These are phyloP conservation scores for Epithemia pelagica DNA, from an alignment of 108 stramenopile genomes.

Conservation along the genomic window DNA sequence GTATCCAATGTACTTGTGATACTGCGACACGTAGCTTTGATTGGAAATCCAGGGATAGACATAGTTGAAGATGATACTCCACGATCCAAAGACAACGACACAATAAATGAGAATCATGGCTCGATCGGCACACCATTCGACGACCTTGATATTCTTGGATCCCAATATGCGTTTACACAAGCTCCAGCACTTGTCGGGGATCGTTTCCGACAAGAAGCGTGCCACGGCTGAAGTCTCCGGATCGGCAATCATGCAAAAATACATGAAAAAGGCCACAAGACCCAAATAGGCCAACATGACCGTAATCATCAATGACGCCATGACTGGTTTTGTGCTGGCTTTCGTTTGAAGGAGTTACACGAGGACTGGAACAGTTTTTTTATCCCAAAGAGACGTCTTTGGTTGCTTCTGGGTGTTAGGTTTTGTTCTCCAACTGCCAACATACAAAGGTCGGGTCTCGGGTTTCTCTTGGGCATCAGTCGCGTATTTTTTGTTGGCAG, in stretches of 20 bases:
- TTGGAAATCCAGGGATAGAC: constrained; percentile 60
- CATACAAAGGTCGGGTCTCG: no score
- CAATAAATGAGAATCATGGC: constrained; percentile 34
- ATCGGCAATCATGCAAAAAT: constrained; percentile 38
- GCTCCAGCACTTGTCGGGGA: constrained; percentile 20
- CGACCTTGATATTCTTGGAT: constrained; percentile 16
- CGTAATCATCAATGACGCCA: background rate
- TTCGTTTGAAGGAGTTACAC: no score
- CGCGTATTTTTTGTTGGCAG: no score
- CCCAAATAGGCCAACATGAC: constrained; percentile 5
- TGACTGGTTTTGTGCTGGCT: no score
- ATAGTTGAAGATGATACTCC: constrained; percentile 60
- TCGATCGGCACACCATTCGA: constrained; percentile 19
- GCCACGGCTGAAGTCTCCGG: constrained; percentile 27
- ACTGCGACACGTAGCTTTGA: constrained; percentile 29
- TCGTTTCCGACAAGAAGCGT: constrained; percentile 19
- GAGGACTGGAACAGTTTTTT: no score
- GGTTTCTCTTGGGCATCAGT: no score
- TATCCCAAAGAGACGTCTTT: no score
- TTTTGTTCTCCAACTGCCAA: no score
- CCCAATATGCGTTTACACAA: constrained; percentile 10
- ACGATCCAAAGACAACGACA: constrained; percentile 63
- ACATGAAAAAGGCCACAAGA: constrained; percentile 17
- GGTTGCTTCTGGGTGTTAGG: no score
- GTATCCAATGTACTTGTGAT: constrained; percentile 59